Evolutionary conservation across 495 filamentous ascomycete genomes (phyloP).

Genomic region (Annulohypoxylon nitens): DNA sequence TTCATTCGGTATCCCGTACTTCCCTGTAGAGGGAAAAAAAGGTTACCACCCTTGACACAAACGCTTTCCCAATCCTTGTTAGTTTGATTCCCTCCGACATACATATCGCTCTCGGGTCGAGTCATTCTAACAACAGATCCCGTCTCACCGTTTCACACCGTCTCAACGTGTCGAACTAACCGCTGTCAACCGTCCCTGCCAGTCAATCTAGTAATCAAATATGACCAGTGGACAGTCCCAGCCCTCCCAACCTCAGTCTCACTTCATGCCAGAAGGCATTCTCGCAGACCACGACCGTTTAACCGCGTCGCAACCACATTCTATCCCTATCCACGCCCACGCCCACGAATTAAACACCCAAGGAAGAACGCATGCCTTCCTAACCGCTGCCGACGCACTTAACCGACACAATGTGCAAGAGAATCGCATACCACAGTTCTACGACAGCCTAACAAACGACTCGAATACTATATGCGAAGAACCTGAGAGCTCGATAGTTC

Average conservation of each 20-base stretch:
- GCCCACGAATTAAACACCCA: conserved; percentile 23
- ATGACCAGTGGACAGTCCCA: conserved; percentile 39
- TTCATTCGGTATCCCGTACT: conserved; percentile 35
- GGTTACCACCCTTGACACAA: conserved; percentile 36
- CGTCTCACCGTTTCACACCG: conserved; percentile 43
- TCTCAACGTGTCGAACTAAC: conserved; percentile 38
- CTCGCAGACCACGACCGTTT: conserved; percentile 34
- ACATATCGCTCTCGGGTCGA: conserved; percentile 35
- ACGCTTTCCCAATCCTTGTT: conserved; percentile 48
- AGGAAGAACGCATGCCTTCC: conserved; percentile 27
- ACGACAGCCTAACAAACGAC: conserved; percentile 33
- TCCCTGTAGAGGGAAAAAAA: conserved; percentile 32
- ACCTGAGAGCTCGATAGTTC: conserved; percentile 30
- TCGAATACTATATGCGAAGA: conserved; percentile 41
- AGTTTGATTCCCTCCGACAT: conserved; percentile 25
- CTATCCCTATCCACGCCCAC: conserved; percentile 18
- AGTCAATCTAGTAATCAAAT: conserved; percentile 35
- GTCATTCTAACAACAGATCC: conserved; percentile 45
- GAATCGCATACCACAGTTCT: conserved; percentile 33
- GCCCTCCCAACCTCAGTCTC: conserved; percentile 41
- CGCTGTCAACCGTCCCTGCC: conserved; percentile 35
- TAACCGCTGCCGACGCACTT: conserved; percentile 45
- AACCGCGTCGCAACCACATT: conserved; percentile 29
- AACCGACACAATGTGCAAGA: conserved; percentile 43
- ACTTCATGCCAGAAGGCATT: conserved; percentile 38